Evolutionary conservation across 192 early-diverging fungal genomes (phyloP), one percentile per base, ranked within the genome.

Genomic region (Diversispora eburnea): DNA sequence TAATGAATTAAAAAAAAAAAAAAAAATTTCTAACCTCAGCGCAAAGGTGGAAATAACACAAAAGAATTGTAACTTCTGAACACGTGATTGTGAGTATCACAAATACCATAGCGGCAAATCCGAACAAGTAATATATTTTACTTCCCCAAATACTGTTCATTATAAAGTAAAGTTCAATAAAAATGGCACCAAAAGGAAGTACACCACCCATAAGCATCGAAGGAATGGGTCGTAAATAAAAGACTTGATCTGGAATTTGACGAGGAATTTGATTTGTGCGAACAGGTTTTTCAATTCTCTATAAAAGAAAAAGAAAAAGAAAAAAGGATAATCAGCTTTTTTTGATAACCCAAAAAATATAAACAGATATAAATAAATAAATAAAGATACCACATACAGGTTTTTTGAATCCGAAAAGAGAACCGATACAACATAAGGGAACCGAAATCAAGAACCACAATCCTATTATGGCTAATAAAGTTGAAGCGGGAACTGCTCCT

Each of bases 141-240:
- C 93, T 91, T 85, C 89, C 90, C 94, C 94, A 96, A 58, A 97
- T 94, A 56, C 89, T 91, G 81, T 92, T 92, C 85, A 97, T 92
- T 70, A 98, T 92, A 81, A 95, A 98, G 83, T 96, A 97, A 57
- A 97, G 84, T 86, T 98, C 96, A 74, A 97, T 94, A 74, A 97
- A 98, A 62, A 97, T 93, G 22, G 94, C 89, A 4, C 89, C 93
- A 77, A 98, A 98, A 19, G 94, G 94, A 49, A 98, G 83, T 41
- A 98, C 77, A 48, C 95, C 96, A 8, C 90, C 90, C 78, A 92
- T 87, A 60, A 90, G 75, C 70, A 93, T 87, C 49, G 94, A 87
- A 4, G 89, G 84, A 52, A 88, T 55, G 13, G 92, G 86, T 10
- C 91, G 89, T 3, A 94, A 86, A 62, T 91, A 90, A 82, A 90